Conservation (phyloP, 225 moss, liverwort and hornwort species). For the Antitrichia curtipendula region DNA sequence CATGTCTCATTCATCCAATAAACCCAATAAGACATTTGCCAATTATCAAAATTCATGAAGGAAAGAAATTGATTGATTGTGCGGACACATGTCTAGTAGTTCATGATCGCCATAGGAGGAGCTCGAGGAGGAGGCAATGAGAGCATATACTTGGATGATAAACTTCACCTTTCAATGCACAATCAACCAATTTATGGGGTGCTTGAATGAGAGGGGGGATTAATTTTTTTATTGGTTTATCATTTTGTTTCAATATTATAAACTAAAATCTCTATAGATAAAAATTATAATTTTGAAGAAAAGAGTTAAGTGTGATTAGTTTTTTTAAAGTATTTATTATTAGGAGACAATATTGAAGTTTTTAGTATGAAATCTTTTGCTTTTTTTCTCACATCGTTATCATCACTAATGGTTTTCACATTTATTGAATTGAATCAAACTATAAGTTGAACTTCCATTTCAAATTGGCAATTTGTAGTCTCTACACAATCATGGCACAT, state of each 20-base stretch:
- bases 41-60: not conserved
- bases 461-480: not conserved
- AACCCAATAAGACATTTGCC: not conserved
- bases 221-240: too few species aligned
- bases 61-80: not conserved
- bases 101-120: too few species aligned
- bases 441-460: not conserved
- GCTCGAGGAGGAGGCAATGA: not conserved
- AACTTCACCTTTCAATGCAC: not conserved
- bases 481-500: accelerated
- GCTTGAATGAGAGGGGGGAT: not conserved
- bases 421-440: not conserved
- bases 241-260: not conserved
- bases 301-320: not conserved
- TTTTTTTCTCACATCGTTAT: not conserved
- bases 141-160: not conserved
- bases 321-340: not conserved
- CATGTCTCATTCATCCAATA: not conserved
- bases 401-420: accelerated
- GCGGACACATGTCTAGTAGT: accelerated
- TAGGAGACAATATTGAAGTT: too few species aligned
- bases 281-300: not conserved
- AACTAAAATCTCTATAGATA: not conserved
- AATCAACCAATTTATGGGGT: not conserved
- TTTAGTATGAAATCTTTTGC: not conserved